A percentile compares a stretch with the other conserved stretches of the same genome.
Conservation (phyloP, 23 red algal genomes). For the Agarophyton chilense region DNA sequence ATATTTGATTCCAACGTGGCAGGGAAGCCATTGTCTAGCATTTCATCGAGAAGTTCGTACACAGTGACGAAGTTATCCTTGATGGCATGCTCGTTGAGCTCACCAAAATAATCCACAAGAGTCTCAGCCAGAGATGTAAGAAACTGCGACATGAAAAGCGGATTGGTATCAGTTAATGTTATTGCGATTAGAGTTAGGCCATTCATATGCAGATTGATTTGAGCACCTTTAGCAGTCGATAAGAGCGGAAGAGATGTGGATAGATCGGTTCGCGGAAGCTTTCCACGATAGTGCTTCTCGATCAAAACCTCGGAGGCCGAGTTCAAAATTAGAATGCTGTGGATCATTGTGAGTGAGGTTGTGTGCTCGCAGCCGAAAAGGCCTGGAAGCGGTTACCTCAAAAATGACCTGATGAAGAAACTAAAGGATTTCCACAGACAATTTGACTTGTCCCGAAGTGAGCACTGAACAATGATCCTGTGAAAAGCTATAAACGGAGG, state of each 20-base stretch:
- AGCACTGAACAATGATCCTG: too few relatives aligned
- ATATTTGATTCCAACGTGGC: slow-evolving; percentile 75
- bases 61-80: slow-evolving; percentile 98
- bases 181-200: slow-evolving; percentile 77
- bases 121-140: slow-evolving; percentile 66
- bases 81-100: slow-evolving; percentile 90
- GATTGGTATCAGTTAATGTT: slow-evolving; percentile 57
- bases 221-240: slow-evolving; percentile 61
- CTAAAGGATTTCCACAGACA: too few relatives aligned
- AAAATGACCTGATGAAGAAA: too few relatives aligned
- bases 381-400: background rate
- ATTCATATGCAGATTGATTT: slow-evolving; percentile 76
- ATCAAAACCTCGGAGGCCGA: slow-evolving; percentile 83
- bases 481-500: too few relatives aligned
- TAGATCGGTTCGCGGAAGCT: slow-evolving; percentile 60
- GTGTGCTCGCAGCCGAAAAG: background rate
- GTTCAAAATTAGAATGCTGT: slow-evolving; percentile 82
- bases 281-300: slow-evolving; percentile 89
- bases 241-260: slow-evolving; percentile 59
- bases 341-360: slow-evolving; percentile 46
- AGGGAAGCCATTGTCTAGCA: slow-evolving; percentile 86
- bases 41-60: slow-evolving; percentile 95
- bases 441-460: too few relatives aligned
- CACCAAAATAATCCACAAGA: slow-evolving; percentile 87
- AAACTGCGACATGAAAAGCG: slow-evolving; percentile 69